Base-by-base conservation (phyloP, 768 basidiomycete genomes). In the Hericium rajendrae region DNA sequence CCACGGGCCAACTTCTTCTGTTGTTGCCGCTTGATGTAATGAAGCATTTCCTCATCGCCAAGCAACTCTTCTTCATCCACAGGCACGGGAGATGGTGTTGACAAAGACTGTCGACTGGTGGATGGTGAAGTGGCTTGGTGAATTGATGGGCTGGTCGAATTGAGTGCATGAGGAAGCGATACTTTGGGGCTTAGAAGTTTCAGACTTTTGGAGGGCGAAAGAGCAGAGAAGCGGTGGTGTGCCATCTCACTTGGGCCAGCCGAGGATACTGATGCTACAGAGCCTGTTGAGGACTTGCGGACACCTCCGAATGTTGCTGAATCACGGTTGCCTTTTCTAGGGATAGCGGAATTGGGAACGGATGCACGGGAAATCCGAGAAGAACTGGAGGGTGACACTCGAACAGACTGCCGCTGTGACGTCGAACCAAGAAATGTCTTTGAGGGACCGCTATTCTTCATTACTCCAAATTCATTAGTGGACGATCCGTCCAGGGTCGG, bases 1-100 rank as follows among this genome's bases (percentile, higher is more conserved):
- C 92, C 92, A 12, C 79, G 77, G 10, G 90, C 86, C 60, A 93
- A 69, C 70, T 87, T 91, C 75, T 93, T 93, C 40, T 90, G 83
- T 63, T 93, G 88, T 62, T 97, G 91, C 24, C 94, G 81, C 62
- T 84, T 82, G 61, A 97, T 90, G 70, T 95, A 99, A 58, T 88
- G 86, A 66, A 89, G 71, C 97, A 99, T 99, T 73, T 99, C 97
- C 60, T 97, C 94, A 67, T 99, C 97, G 15, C 91, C 97, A 16
- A 88, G 72, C 6, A 87, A 53, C 68, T 94, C 91, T 60, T 94
- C 92, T 58, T 94, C 94, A 58, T 91, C 91, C 2, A 88, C 75
- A 2, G 80, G 75, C 62, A 82, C 85, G 26, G 86, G 85, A 1
- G 94, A 95, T 3, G 91, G 90, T 1, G 89, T 91, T 4, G 88